Percentiles rank a stretch among this genome's conserved stretches.
phyloP scores from a whole-genome alignment of 1,139 yeast species.

The Magnusiomyces suaveolens region DNA sequence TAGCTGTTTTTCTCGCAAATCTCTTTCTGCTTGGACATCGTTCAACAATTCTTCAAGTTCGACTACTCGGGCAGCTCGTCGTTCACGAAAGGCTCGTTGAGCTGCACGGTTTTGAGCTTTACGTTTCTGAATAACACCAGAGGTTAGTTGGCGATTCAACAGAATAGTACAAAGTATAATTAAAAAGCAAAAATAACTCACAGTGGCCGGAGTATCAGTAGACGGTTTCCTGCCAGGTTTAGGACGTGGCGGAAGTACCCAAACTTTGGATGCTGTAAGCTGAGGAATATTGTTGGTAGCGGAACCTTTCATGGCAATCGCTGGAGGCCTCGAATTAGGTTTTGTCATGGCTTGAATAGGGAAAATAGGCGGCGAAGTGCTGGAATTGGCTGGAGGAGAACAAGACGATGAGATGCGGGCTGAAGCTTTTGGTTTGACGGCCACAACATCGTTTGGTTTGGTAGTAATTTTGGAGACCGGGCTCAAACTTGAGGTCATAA shows the following conservation, averaged over 20 bases:
- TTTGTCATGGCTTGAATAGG: background rate
- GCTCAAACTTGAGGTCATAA: background rate
- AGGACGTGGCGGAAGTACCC: constrained; percentile 91
- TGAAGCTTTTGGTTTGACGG: background rate
- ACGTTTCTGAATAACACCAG: constrained; percentile 7
- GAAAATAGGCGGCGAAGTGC: background rate
- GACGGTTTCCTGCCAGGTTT: constrained; percentile 88
- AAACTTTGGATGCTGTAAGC: constrained; percentile 57
- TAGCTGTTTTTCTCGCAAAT: constrained; percentile 26
- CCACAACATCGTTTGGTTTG: background rate
- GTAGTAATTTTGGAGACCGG: background rate
- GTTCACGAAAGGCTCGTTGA: constrained; percentile 75
- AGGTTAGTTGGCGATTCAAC: background rate
- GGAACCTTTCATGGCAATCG: constrained; percentile 3
- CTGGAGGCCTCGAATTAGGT: background rate
- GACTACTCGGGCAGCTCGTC: constrained; percentile 54
- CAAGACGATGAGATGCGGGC: background rate
- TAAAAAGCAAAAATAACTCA: background rate
- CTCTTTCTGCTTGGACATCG: constrained; percentile 53
- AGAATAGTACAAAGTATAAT: background rate
- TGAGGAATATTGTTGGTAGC: constrained; percentile 1
- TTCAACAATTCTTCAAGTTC: constrained; percentile 47
- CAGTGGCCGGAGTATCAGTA: constrained; percentile 39
- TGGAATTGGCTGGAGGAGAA: background rate
- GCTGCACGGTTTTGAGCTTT: constrained; percentile 95